phyloP scores from a whole-genome alignment of 768 basidiomycete genomes.

The Lentinula boryana region DNA sequence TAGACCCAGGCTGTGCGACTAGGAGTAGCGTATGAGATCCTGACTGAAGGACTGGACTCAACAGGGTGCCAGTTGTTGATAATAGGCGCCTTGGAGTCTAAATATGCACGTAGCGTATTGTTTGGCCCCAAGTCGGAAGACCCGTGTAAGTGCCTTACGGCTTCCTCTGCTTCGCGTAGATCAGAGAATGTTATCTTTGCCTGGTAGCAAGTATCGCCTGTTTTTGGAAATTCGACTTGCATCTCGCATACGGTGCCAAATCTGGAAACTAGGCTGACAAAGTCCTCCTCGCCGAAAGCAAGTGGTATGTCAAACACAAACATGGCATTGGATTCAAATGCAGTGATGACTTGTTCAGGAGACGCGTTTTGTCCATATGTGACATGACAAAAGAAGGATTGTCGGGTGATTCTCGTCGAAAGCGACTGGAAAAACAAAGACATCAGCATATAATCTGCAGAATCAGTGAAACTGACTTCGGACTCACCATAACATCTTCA shows the following conservation, averaged over 20 bases:
- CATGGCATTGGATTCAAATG: constrained; percentile 7
- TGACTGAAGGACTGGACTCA: constrained; percentile 22
- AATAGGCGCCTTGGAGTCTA: constrained; percentile 7
- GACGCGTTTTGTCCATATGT: constrained; percentile 5
- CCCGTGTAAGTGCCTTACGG: background rate
- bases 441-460: background rate
- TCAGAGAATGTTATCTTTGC: background rate
- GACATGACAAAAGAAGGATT: constrained; percentile 3
- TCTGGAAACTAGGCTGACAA: background rate
- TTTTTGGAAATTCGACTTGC: background rate
- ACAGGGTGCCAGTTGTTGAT: background rate
- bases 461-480: background rate
- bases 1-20: constrained; percentile 37
- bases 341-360: constrained; percentile 6
- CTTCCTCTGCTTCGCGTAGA: constrained; percentile 1
- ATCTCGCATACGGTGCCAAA: constrained; percentile 4
- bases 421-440: background rate
- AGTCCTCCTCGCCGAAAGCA: background rate
- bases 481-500: background rate
- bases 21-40: constrained; percentile 40
- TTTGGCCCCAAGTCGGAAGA: background rate
- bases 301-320: constrained; percentile 1
- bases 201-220: background rate
- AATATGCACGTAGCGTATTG: constrained; percentile 2
- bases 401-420: background rate